Evolutionary conservation across 345 rosid species (phyloP), one percentile per base, ranked within the genome.

Genomic region (Salix arbutifolia): DNA sequence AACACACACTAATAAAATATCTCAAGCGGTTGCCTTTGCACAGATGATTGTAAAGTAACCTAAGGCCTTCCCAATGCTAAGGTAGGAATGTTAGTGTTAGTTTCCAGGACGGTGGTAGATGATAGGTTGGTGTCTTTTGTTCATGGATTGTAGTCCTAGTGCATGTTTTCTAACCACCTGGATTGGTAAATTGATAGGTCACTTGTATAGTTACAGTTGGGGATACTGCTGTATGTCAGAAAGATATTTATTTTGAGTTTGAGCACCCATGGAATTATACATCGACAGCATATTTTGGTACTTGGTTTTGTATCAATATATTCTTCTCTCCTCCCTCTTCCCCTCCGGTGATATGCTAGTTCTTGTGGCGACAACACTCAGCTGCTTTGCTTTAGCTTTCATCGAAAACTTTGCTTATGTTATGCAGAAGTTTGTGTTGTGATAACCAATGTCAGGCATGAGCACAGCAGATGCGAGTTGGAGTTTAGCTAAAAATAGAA

Each of bases 31-130:
- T 70, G 69, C 61, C 70, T 30, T 52, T 18, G 26, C 4, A 30
- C 58, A 67, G 71, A 73, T 71, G 74, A 74, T 73, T 85, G 87
- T 85, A 84, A 82, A 82, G 74, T 75, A 76, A 75, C 82, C 13
- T 28, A 77, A 82, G 84, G 85, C 75, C 68, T 74, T 68, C 62
- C 52, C 70, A 48, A 26, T 42, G 21, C 48, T 50, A 73, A 64
- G 71, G 73, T 66, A 73, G 68, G 71, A 72, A 66, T 76, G 80
- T 70, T 74, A 73, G 76, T 65, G 37, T 61, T 72, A 70, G 56
- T 66, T 75, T 35, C 72, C 76, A 52, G 71, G 56, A 74, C 26
- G 70, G 77, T 72, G 40, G 21, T 65, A 65, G 68, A 65, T 28
- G 56, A 48, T 70, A 70, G 84, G 68, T 73, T 28, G 62, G 76